Evolutionary conservation across 1,139 yeast species (phyloP), one percentile per base, ranked within the genome.

Genomic region (Debaryomyces singareniensis): DNA sequence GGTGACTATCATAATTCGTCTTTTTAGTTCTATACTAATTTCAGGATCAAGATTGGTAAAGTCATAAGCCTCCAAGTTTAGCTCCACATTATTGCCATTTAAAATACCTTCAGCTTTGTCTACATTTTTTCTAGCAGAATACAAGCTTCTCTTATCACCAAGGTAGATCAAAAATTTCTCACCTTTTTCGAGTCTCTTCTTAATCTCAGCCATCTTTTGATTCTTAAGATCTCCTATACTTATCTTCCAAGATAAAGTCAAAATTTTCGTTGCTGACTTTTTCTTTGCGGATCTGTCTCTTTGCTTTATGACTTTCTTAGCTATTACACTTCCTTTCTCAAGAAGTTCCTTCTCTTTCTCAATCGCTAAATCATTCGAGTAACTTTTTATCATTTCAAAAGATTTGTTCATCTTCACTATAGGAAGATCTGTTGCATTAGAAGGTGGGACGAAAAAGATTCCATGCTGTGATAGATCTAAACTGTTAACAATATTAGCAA

Each of bases 231-330:
- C 73, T 25, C 64, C 51, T 12, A 51, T 35, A 35, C 63, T 61
- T 25, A 67, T 66, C 29, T 52, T 51, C 71, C 71, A 67, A 14
- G 56, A 49, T 5, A 66, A 41, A 4, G 53, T 45, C 16, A 65
- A 38, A 4, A 53, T 40, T 37, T 60, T 65, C n/a, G 58, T 47
- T 3, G 68, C 55, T 2, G 62, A 52, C 34, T 57, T 59, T 38
- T 61, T 65, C 49, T 51, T 55, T 29, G 59, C 65, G 2, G 54
- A 53, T 28, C 44, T 51, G 25, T 53, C 51, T 24, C 65, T 45
- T 35, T 46, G 60, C 16, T 43, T 45, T 4, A 54, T 38, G 1
- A 56, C 58, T 29, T 45, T 51, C 30, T 48, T 42, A 3, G 66
- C 64, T 12, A 58, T 48, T 1, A 42, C 32, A 30, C 67, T 62